Conservation (phyloP, 805 yeast genomes). For the Candida michaelii region DNA sequence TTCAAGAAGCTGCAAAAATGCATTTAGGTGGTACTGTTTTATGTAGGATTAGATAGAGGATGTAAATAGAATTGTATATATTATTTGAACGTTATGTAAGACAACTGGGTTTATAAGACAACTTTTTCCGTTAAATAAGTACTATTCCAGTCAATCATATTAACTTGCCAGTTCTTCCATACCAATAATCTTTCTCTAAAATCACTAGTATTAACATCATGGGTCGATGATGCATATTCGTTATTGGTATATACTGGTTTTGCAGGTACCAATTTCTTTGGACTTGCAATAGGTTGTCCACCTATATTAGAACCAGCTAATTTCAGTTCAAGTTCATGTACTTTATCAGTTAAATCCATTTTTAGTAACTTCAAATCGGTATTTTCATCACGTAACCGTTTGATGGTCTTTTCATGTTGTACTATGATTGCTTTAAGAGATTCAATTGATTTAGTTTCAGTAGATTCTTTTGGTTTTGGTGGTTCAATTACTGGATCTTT, state of each 20-base stretch:
- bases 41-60: conserved; percentile 63
- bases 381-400: conserved; percentile 39
- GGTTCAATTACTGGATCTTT: conserved; percentile 3
- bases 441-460: not conserved
- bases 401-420: conserved; percentile 34
- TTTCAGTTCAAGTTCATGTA: conserved; percentile 27
- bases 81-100: too few relatives aligned
- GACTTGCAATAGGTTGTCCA: not conserved
- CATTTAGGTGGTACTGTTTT: conserved; percentile 74
- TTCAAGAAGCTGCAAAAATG: conserved; percentile 82
- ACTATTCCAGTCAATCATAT: conserved; percentile 80
- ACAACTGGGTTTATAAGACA: conserved; percentile 27
- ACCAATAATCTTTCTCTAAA: conserved; percentile 58
- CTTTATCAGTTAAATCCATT: conserved; percentile 39
- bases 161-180: conserved; percentile 86
- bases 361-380: conserved; percentile 39
- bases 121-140: conserved; percentile 49
- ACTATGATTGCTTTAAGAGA: conserved; percentile 25
- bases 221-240: conserved; percentile 29
- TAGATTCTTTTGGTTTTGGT: not conserved
- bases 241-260: conserved; percentile 30
- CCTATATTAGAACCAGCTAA: conserved; percentile 1
- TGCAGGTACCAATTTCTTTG: conserved; percentile 23
- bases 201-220: conserved; percentile 42
- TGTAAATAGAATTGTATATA: conserved; percentile 6